phyloP scores from a whole-genome alignment of 306 rosid species.

The Fragaria ananassa region DNA sequence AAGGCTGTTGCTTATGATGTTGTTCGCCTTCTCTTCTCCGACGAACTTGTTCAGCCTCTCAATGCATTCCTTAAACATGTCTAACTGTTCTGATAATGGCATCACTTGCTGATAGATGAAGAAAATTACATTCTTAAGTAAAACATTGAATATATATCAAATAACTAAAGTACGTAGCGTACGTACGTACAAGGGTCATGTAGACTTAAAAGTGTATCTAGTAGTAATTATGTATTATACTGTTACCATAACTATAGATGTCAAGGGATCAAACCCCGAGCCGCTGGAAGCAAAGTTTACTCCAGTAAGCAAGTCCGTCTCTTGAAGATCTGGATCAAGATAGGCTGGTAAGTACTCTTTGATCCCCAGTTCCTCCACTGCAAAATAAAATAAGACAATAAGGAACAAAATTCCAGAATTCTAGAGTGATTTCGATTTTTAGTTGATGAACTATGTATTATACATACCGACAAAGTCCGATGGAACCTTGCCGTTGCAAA shows the following conservation, averaged over 20 bases:
- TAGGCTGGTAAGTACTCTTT: constrained; percentile 21
- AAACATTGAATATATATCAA: neutral
- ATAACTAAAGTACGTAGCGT: neutral
- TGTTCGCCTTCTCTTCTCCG: constrained; percentile 9
- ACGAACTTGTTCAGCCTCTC: constrained; percentile 8
- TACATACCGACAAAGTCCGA: constrained; percentile 41
- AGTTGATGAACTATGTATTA: neutral
- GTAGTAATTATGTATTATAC: no score
- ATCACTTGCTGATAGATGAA: neutral
- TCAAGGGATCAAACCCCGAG: constrained; percentile 19
- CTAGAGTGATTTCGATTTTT: neutral
- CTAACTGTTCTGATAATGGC: constrained; percentile 1
- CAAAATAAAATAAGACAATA: neutral
- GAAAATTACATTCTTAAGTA: neutral
- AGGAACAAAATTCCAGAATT: neutral
- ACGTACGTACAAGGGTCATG: no score
- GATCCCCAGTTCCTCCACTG: constrained; percentile 20
- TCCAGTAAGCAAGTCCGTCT: constrained; percentile 10
- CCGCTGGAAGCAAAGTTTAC: constrained; percentile 21
- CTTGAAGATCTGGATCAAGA: constrained; percentile 3
- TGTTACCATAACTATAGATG: neutral
- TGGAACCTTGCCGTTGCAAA: constrained; percentile 33
- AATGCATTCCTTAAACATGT: constrained; percentile 9
- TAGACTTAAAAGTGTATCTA: no score
- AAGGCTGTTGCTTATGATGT: constrained; percentile 9